Conservation (phyloP, 2,329 filamentous ascomycete species). For the Xylaria polymorpha region DNA sequence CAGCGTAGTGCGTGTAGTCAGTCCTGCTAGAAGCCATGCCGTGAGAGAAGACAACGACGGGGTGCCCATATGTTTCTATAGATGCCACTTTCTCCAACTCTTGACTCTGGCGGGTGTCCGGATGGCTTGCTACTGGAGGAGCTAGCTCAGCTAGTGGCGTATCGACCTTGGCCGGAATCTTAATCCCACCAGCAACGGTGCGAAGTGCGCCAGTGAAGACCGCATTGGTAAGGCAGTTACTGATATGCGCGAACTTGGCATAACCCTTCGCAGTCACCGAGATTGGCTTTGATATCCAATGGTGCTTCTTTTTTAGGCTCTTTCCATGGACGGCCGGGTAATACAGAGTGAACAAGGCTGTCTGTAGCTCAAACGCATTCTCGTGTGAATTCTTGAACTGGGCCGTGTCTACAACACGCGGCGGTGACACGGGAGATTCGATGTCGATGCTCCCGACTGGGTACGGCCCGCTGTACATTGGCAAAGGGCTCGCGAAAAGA, state of each 20-base stretch:
- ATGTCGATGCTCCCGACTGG: constrained; percentile 61
- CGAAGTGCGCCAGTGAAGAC: constrained; percentile 58
- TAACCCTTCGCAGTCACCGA: constrained; percentile 59
- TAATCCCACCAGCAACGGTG: constrained; percentile 57
- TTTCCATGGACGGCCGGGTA: constrained; percentile 55
- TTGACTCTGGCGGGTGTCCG: constrained; percentile 39
- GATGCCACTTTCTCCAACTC: constrained; percentile 43
- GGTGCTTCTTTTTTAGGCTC: constrained; percentile 50
- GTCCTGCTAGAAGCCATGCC: constrained; percentile 63
- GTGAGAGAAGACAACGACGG: constrained; percentile 64
- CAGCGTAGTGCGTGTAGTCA: constrained; percentile 64
- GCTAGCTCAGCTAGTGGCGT: constrained; percentile 52
- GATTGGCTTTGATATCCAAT: constrained; percentile 60
- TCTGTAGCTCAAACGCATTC: constrained; percentile 59
- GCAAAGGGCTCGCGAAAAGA: constrained; percentile 58
- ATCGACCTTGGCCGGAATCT: constrained; percentile 61
- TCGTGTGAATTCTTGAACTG: constrained; percentile 51
- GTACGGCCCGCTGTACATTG: constrained; percentile 58
- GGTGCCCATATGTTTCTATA: constrained; percentile 48
- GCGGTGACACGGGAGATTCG: constrained; percentile 51
- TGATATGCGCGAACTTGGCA: constrained; percentile 58
- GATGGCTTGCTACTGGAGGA: constrained; percentile 39
- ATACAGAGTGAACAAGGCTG: constrained; percentile 63
- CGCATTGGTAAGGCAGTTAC: constrained; percentile 57
- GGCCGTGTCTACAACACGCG: constrained; percentile 52